Conservation (phyloP, 495 filamentous ascomycete genomes). For the Jackrogersella multiformis region DNA sequence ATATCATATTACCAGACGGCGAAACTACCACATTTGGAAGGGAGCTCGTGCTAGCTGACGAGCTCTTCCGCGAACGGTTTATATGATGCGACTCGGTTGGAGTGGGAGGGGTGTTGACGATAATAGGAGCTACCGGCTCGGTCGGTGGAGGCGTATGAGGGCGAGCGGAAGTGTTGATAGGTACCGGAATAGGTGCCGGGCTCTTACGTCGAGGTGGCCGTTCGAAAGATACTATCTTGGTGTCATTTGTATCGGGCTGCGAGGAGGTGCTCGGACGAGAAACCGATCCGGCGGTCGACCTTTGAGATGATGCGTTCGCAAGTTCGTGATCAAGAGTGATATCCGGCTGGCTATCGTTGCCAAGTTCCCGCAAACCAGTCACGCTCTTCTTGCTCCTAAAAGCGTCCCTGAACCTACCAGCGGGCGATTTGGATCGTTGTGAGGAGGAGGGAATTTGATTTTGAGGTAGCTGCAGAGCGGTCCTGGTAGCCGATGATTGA, state of each 20-base stretch:
- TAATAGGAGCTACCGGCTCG: constrained; percentile 55
- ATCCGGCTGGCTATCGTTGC: constrained; percentile 33
- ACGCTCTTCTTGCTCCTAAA: constrained; percentile 52
- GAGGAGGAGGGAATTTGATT: constrained; percentile 48
- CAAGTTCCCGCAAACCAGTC: constrained; percentile 17
- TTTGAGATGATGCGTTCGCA: constrained; percentile 30
- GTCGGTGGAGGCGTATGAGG: constrained; percentile 56
- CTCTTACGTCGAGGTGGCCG: constrained; percentile 48
- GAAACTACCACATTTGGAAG: constrained; percentile 48
- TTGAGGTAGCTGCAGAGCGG: constrained; percentile 48
- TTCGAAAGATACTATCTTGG: constrained; percentile 32
- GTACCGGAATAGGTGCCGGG: constrained; percentile 38
- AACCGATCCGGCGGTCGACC: constrained; percentile 23
- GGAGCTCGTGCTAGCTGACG: constrained; percentile 40
- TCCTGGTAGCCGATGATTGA: constrained; percentile 41
- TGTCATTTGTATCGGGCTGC: constrained; percentile 38
- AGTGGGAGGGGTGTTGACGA: constrained; percentile 67
- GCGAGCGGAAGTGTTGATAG: constrained; percentile 47
- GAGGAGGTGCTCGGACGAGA: constrained; percentile 29
- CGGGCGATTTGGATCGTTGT: constrained; percentile 56
- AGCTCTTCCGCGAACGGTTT: constrained; percentile 34
- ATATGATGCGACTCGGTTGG: constrained; percentile 54
- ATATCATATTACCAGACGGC: constrained; percentile 75
- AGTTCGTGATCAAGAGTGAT: constrained; percentile 30
- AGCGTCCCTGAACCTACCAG: constrained; percentile 57